Evolutionary conservation across 352 stramenopile species (phyloP), one percentile per base, ranked within the genome.

Genomic region (Phytophthora brassicae): DNA sequence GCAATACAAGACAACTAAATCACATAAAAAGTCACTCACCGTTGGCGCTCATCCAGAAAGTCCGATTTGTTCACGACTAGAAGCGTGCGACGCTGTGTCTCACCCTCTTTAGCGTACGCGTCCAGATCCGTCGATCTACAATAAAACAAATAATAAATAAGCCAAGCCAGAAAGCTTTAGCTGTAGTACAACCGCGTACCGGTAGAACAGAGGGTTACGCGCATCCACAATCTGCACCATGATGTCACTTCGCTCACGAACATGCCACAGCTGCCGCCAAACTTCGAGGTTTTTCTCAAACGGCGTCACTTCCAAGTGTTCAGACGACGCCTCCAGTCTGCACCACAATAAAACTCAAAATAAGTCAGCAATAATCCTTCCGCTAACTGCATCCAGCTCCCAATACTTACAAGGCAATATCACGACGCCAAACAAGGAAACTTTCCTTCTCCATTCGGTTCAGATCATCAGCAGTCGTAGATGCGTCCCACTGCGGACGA

Each of bases 221-320:
- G 96, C 97, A 72, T 99, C 98, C 2, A 99, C 96, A 38, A 99
- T 98, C 74, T 99, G 97, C 26, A 99, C 82, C 49, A 99, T 87
- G 46, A 99, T 88, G 53, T 99, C 90, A 77, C 91, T 99, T 60
- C 97, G 85, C 75, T 99, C 98, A 38, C 98, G 84, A 19, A 99
- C 97, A 31, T 98, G 87, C 98, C 98, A 99, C 6, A 99, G 77
- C 75, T 99, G 98, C 35, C 97, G 89, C 98, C 98, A 99, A 23
- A 99, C 97, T 64, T 99, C 96, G 38, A 99, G 56, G 75, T 99
- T 99, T 80, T 99, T 99, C 81, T 99, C 98, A 68, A 99, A 99
- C 16, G 98, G 98, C 16, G 97, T 99, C 26, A 99, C 95, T 62
- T 94, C 89, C 26, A 92, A 68, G 45, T 87, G 74, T 6, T 92